Conservation (phyloP, 805 yeast species). For the Debaryomyces maramus region DNA sequence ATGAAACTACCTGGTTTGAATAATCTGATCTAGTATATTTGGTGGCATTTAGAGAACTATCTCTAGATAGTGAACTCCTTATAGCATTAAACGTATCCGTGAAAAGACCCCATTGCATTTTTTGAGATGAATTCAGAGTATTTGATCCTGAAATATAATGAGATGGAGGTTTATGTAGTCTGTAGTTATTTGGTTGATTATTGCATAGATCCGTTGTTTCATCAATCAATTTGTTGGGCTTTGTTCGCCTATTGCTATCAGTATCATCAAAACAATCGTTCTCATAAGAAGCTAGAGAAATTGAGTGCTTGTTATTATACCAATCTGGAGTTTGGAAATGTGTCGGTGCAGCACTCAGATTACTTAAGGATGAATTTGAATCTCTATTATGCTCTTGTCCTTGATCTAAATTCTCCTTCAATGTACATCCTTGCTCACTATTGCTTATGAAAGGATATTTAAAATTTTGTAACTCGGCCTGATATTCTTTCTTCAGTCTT, state of each 20-base stretch:
- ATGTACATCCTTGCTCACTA: no score
- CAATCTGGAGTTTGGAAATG: constrained; percentile 40
- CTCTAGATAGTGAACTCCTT: constrained; percentile 16
- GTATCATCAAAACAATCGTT: background rate
- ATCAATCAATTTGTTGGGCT: background rate
- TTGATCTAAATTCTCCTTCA: background rate
- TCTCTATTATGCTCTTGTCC: background rate
- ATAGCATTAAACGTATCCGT: no score
- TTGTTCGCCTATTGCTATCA: background rate
- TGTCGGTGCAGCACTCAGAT: constrained; percentile 6
- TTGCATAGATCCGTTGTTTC: constrained; percentile 3
- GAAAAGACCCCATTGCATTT: no score
- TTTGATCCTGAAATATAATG: constrained; percentile 17
- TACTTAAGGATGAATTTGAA: background rate
- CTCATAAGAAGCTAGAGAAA: background rate
- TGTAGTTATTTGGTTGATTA: background rate
- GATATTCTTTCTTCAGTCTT: background rate
- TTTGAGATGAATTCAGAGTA: constrained; percentile 1
- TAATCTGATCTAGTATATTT: background rate
- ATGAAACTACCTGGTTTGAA: background rate
- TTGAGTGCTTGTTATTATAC: constrained; percentile 27
- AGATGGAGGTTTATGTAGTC: constrained; percentile 13
- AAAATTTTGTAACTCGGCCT: background rate
- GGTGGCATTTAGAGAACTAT: background rate
- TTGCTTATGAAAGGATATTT: no score